These are phyloP conservation scores for Saturnispora saitoi DNA, from an alignment of 805 yeast genomes.

Conservation along the genomic window DNA sequence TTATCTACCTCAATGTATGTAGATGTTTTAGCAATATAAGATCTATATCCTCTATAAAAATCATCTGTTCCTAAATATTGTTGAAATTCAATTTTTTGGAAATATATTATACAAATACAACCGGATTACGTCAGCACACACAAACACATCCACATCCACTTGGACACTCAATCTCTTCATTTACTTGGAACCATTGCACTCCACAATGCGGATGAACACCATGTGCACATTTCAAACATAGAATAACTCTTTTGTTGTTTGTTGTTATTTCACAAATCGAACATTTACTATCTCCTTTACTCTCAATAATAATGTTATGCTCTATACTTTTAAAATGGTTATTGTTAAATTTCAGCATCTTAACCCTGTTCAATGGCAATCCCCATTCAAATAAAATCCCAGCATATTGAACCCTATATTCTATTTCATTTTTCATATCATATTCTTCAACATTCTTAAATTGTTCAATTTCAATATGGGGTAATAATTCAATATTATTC, in stretches of 20 bases:
- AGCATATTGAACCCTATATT: slow-evolving; percentile 64
- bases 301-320: slow-evolving; percentile 25
- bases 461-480: slow-evolving; percentile 30
- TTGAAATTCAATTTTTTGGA: background rate
- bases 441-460: slow-evolving; percentile 33
- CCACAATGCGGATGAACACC: slow-evolving; percentile 75
- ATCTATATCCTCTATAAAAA: too few relatives aligned
- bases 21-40: background rate
- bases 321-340: slow-evolving; percentile 13
- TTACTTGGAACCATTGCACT: slow-evolving; percentile 61
- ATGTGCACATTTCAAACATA: slow-evolving; percentile 73
- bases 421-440: slow-evolving; percentile 24
- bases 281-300: slow-evolving; percentile 14
- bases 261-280: slow-evolving; percentile 8
- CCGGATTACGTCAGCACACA: slow-evolving; percentile 8
- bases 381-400: slow-evolving; percentile 77
- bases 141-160: slow-evolving; percentile 83
- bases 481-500: background rate
- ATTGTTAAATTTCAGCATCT: slow-evolving; percentile 63
- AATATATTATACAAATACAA: background rate
- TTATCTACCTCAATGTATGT: background rate
- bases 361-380: slow-evolving; percentile 66
- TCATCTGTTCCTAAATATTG: background rate
- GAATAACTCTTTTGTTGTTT: slow-evolving; percentile 43
- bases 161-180: slow-evolving; percentile 50